Conservation (phyloP, 164 flowering plant species). For the Protea cynaroides region DNA sequence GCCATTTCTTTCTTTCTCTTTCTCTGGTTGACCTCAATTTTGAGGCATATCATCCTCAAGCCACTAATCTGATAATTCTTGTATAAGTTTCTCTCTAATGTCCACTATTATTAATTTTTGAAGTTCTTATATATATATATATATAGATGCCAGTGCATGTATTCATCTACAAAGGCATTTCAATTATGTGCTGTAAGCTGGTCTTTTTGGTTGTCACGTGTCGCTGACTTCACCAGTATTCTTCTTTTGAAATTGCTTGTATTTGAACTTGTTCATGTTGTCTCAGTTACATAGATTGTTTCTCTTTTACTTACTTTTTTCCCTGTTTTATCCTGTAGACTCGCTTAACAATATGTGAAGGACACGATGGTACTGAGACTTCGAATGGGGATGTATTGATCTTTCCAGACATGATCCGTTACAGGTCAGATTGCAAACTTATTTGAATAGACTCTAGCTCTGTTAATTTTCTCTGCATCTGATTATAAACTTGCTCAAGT, state of each 20-base stretch:
- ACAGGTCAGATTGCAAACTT: conserved; percentile 49
- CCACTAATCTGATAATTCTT: too few relatives aligned
- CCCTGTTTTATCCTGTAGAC: conserved; percentile 36
- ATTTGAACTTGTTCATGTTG: conserved; percentile 1
- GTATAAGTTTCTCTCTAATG: too few relatives aligned
- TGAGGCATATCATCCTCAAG: too few relatives aligned
- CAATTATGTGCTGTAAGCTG: background rate
- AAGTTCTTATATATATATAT: too few relatives aligned
- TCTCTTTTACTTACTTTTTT: background rate
- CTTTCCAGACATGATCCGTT: conserved; percentile 97
- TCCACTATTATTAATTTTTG: too few relatives aligned
- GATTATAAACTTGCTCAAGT: conserved; percentile 6
- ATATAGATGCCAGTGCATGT: background rate
- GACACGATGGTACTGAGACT: conserved; percentile 91
- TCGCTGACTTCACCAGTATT: too few relatives aligned
- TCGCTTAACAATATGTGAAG: conserved; percentile 91
- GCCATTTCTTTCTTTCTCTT: too few relatives aligned
- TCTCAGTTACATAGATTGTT: too few relatives aligned
- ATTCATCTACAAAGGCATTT: background rate
- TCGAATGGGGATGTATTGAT: conserved; percentile 95
- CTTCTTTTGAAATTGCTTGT: background rate
- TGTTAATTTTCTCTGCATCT: background rate
- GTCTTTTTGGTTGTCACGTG: background rate
- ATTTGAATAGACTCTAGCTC: background rate
- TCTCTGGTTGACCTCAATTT: too few relatives aligned